Evolutionary conservation across 805 yeast species (phyloP), one percentile per base, ranked within the genome.

Genomic region (Nakazawaea ishiwadae): DNA sequence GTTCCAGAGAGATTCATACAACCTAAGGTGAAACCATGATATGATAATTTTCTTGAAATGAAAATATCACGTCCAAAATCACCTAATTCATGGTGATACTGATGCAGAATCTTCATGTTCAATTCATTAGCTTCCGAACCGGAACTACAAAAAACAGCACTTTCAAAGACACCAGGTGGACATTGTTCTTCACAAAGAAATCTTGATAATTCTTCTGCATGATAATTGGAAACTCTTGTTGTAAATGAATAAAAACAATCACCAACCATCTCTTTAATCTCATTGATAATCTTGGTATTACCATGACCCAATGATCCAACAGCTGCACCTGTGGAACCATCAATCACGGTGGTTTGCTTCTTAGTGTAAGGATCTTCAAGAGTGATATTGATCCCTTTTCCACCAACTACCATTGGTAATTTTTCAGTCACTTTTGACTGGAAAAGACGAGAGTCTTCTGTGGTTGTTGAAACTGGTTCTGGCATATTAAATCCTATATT

Each of bases 111-210:
- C 58, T 84, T 83, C 53, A 83, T 59, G 4, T 89, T 89, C 26
- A 86, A 87, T 55, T 83, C 91, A 52, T 83, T 83, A 35, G 91
- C 87, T 58, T 83, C 91, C 16, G 89, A 72, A 39, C 95, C 95
- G 2, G 86, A 76, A 51, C 82, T 82, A 48, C 78, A 73, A 46
- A 85, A 62, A 35, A 66, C 45, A 11, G 69, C 73, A 19, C 69
- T 59, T 3, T 58, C 48, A 45, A 67, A 68, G 7, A 60, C 67
- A 31, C 58, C 62, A 31, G 59, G 50, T 41, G 70, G 69, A n/a
- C n/a, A n/a, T 14, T 71, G 63, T 33, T 58, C 53, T 5, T 62
- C 65, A 45, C 67, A 58, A 37, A 55, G 79, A 74, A 62, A 67
- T 39, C 64, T 53, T 20, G 73, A 65, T 38, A 72, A 52, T 7